Conservation (phyloP, 441 rosid genomes). For the Omphalea diandra region DNA sequence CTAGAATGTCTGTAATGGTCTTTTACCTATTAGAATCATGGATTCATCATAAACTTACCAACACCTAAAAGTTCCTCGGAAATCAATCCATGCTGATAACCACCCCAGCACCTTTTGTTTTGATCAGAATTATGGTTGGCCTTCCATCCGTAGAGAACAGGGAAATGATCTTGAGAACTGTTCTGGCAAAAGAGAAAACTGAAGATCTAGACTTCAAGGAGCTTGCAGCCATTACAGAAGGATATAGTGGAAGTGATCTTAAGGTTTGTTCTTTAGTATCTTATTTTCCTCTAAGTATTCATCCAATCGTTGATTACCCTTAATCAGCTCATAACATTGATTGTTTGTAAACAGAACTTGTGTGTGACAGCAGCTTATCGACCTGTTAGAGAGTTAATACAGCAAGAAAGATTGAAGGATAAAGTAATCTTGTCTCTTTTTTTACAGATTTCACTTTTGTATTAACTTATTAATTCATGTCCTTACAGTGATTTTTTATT, state of each 20-base stretch:
- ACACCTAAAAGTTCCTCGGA: no score
- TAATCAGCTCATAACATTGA: constrained; percentile 15
- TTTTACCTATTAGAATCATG: no score
- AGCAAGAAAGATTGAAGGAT: constrained; percentile 75
- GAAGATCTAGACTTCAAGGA: constrained; percentile 80
- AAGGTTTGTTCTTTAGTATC: constrained; percentile 60
- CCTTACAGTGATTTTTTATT: no score
- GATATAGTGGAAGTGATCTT: constrained; percentile 94
- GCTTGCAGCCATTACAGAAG: constrained; percentile 87
- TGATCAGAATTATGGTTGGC: constrained; percentile 85
- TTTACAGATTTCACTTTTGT: not conserved
- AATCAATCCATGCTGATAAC: not conserved
- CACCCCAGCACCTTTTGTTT: constrained; percentile 10
- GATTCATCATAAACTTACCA: no score
- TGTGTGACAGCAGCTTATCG: constrained; percentile 92
- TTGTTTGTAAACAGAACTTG: constrained; percentile 64
- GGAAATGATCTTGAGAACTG: constrained; percentile 83
- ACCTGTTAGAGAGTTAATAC: constrained; percentile 87
- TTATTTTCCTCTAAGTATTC: not conserved
- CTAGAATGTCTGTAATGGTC: no score
- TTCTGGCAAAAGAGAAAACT: constrained; percentile 74
- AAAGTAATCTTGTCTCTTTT: constrained; percentile 38
- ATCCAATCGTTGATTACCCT: not conserved
- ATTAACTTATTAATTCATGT: not conserved
- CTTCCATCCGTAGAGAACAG: constrained; percentile 80